Conservation (phyloP, 495 filamentous ascomycete genomes). For the Talaromyces ruber region DNA sequence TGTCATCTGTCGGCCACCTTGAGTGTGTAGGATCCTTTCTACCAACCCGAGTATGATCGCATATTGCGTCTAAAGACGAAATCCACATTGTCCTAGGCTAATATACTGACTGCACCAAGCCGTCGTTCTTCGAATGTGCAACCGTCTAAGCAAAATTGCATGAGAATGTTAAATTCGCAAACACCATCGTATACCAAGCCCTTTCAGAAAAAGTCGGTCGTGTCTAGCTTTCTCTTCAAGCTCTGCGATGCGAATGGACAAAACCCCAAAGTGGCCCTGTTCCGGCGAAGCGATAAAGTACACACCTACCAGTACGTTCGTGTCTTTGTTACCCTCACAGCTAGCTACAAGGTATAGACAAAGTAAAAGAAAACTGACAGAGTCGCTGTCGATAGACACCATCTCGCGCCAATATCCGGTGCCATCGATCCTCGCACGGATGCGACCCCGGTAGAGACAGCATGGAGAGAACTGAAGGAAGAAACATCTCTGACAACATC, state of each 20-base stretch:
- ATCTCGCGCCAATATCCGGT: slow-evolving; percentile 52
- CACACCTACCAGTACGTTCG: slow-evolving; percentile 43
- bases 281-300: slow-evolving; percentile 48
- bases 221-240: slow-evolving; percentile 50
- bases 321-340: neutral
- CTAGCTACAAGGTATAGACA: neutral
- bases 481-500: slow-evolving; percentile 45
- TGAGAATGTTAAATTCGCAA: neutral
- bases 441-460: slow-evolving; percentile 38
- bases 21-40: neutral
- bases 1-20: neutral
- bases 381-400: slow-evolving; percentile 25
- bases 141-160: neutral
- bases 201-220: slow-evolving; percentile 35
- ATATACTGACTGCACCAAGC: neutral
- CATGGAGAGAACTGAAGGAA: slow-evolving; percentile 55
- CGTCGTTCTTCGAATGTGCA: neutral
- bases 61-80: neutral
- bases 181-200: neutral
- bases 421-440: slow-evolving; percentile 42
- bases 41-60: neutral
- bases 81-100: neutral
- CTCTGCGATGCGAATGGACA: slow-evolving; percentile 15
- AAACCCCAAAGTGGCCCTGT: slow-evolving; percentile 40
- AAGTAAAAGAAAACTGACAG: neutral